Evolutionary conservation across 2,329 filamentous ascomycete genomes (phyloP), one percentile per base, ranked within the genome.

Genomic region (Fusarium sp.): DNA sequence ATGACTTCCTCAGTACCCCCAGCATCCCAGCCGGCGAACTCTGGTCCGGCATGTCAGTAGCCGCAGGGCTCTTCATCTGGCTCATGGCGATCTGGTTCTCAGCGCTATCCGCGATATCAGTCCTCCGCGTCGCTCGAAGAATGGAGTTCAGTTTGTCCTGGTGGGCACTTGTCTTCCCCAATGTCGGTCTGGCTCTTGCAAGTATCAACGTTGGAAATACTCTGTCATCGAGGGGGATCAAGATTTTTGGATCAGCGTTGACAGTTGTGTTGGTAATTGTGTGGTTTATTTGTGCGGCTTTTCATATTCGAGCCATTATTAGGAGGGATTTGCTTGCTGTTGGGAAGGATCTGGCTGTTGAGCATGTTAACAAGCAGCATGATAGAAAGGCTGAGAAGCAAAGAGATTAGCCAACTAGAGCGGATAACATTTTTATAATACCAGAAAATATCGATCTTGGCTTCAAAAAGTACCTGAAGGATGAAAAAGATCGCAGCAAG

Each of bases 91-190:
- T 70, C 2, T 70, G 66, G 66, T 70, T 70, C 32, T 70, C 66
- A 0, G 66, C 47, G 1, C 53, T 70, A 1, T 70, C 67, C 1
- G 35, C 36, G 1, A 4, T 70, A 10, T 70, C 59, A 0, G 59
- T 70, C 1, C 59, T 70, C 9, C 67, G 67, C 4, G 47, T 17
- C 1, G 20, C 36, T 6, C 51, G 53, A 7, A 17, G 28, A 1
- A 70, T 70, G 67, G 28, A 66, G 8, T 70, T 70, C 5, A 66
- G 66, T 26, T 38, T 70, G 3, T 30, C 66, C 0, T 70, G 67
- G 66, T 70, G 67, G 67, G 67, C 67, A 2, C 53, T 70, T 8
- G 45, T 70, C 6, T 70, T 70, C 53, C 67, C 67, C 9, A 70
- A 70, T 1, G 67, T 70, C 2, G 67, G 67, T n/a, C 67, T 70